Evolutionary conservation across 805 yeast species (phyloP).

Genomic region (Blastobotrys terrestris): DNA sequence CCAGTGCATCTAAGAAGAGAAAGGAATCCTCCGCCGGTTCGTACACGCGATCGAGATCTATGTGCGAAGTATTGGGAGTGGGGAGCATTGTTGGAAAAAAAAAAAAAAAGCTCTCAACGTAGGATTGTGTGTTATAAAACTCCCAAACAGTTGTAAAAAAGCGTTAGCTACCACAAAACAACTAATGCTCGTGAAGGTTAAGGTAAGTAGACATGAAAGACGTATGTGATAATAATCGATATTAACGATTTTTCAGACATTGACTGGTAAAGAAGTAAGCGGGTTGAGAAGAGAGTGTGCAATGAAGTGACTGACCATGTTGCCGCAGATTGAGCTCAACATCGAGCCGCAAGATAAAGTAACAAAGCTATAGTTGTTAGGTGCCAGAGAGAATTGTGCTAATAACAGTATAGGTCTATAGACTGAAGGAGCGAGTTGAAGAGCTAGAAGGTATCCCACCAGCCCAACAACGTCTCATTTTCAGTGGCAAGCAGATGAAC

Average conservation of each 20-base stretch:
- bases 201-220: slow-evolving; percentile 32
- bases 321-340: slow-evolving; percentile 54
- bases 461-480: slow-evolving; percentile 85
- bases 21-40: slow-evolving; percentile 96
- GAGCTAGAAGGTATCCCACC: slow-evolving; percentile 98
- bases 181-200: slow-evolving; percentile 62
- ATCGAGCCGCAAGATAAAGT: slow-evolving; percentile 63
- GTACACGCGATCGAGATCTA: slow-evolving; percentile 69
- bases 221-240: not conserved
- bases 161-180: not conserved
- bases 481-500: slow-evolving; percentile 86
- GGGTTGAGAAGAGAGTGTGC: not conserved
- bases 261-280: slow-evolving; percentile 71
- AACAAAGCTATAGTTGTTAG: slow-evolving; percentile 18
- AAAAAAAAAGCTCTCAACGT: not conserved
- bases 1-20: slow-evolving; percentile 74
- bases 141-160: not conserved
- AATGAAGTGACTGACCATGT: not conserved
- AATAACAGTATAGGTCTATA: slow-evolving; percentile 42
- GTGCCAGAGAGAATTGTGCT: not conserved
- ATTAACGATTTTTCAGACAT: too few species aligned
- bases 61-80: slow-evolving; percentile 56
- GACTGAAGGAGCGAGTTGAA: slow-evolving; percentile 86
- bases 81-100: slow-evolving; percentile 51
- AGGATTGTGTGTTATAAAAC: too few species aligned